phyloP scores from a whole-genome alignment of 2,329 filamentous ascomycete genomes.

The Aquanectria penicillioides region DNA sequence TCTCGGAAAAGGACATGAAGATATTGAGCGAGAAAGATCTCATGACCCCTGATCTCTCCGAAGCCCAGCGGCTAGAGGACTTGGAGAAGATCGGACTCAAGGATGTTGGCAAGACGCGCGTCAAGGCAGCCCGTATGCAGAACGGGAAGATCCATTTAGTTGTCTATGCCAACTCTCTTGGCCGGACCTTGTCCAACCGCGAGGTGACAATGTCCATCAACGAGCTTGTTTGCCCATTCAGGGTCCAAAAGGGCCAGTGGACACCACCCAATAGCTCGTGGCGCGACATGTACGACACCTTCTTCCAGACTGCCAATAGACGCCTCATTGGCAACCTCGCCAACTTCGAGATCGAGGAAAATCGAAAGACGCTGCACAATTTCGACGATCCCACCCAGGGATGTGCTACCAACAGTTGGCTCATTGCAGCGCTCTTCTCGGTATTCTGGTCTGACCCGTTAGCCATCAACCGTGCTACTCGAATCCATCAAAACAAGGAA shows the following conservation, averaged over 20 bases:
- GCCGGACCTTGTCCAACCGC: conserved; percentile 50
- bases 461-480: conserved; percentile 51
- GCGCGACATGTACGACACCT: conserved; percentile 51
- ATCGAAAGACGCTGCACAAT: conserved; percentile 30
- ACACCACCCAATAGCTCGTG: conserved; percentile 52
- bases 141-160: conserved; percentile 57
- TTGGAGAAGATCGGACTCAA: conserved; percentile 53
- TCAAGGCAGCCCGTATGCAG: conserved; percentile 54
- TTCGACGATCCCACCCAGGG: conserved; percentile 58
- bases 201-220: conserved; percentile 53
- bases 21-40: conserved; percentile 55
- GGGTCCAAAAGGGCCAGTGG: conserved; percentile 46
- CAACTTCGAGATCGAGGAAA: conserved; percentile 40
- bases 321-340: conserved; percentile 47
- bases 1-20: conserved; percentile 51
- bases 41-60: conserved; percentile 54
- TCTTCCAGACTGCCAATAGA: conserved; percentile 46
- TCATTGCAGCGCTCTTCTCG: conserved; percentile 56
- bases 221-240: conserved; percentile 52
- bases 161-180: conserved; percentile 48
- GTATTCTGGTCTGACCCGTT: conserved; percentile 56
- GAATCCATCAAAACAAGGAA: conserved; percentile 36
- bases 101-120: conserved; percentile 46
- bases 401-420: conserved; percentile 53
- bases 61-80: conserved; percentile 50